Percentiles rank a stretch among this genome's conserved stretches.
Conservation (phyloP, 257 asterid genomes). For the Rhazya stricta region DNA sequence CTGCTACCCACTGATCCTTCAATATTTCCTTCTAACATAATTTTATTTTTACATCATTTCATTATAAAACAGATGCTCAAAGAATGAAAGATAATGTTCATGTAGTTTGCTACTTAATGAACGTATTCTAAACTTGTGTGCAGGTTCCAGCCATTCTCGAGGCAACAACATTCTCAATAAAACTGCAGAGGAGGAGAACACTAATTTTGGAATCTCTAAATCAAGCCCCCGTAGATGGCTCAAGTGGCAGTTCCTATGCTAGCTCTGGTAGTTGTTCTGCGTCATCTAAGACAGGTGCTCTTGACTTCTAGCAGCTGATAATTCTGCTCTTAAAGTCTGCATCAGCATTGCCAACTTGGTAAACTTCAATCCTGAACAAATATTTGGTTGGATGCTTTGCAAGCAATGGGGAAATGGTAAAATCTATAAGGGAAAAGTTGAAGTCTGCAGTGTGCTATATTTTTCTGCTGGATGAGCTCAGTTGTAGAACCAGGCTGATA, state of each 20-base stretch:
- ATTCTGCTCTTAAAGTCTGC: neutral
- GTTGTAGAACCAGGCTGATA: neutral
- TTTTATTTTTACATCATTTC: neutral
- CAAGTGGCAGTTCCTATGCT: slow-evolving; percentile 73
- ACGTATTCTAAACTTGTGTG: neutral
- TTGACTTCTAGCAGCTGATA: slow-evolving; percentile 56
- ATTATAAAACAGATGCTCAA: neutral
- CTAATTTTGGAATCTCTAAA: slow-evolving; percentile 69
- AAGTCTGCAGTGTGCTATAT: neutral
- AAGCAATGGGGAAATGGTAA: neutral
- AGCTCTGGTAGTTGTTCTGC: slow-evolving; percentile 72
- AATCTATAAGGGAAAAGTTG: neutral
- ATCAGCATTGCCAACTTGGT: neutral
- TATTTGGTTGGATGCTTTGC: neutral
- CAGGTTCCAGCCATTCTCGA: slow-evolving; percentile 84
- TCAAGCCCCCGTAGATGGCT: slow-evolving; percentile 96
- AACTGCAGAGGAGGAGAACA: slow-evolving; percentile 65
- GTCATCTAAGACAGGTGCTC: slow-evolving; percentile 55
- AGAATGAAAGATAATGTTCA: neutral
- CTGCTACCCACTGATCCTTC: neutral
- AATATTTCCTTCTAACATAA: neutral
- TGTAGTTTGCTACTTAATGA: neutral
- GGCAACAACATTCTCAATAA: slow-evolving; percentile 81
- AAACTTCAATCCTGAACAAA: neutral
- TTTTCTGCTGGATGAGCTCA: neutral